Base-by-base conservation (phyloP, 1,139 yeast genomes). In the Tardiomyces depauwii region DNA sequence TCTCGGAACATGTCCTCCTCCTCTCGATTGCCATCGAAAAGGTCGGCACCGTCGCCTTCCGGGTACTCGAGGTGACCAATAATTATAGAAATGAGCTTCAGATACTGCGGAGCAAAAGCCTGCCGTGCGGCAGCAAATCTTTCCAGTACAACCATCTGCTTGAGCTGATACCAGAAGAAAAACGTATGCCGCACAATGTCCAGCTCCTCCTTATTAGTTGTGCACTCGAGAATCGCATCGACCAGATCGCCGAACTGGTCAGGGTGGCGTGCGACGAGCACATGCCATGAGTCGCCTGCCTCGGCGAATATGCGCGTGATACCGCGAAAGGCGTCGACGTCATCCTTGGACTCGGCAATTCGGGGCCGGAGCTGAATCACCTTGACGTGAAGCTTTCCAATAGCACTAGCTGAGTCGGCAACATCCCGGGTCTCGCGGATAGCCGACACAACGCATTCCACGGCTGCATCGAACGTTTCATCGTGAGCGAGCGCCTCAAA, bases 221-320 rank as follows among this genome's bases (percentile, higher is more conserved):
- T 70, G 50, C 83, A 74, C 45, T 78, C 78, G 42, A 87, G 19
- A 6, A 36, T n/a, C 39, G 39, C 78, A 50, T 78, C 80, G n/a
- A 88, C 93, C 56, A 91, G 68, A 2, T 85, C 82, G 52, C 77
- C 73, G 66, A 87, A 91, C 47, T 74, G 76, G 43, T 67, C 66
- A 0, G 96, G 94, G 49, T 76, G 71, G 56, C 79, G 80, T 7
- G 94, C 91, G 47, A 89, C 78, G 33, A 85, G 70, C 33, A 85
- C 85, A 63, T 87, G 93, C 98, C 98, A 93, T 2, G 95, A 76
- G 63, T 89, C 97, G 50, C 95, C 96, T 2, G 96, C 94, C 56
- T 88, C 95, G 18, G 89, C 86, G 62, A 84, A 86, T 43, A 93
- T 84, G 68, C 21, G 45, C 12, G 56, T 55, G 47, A 54, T 41